These are phyloP conservation scores for Citrus mangshanensis DNA, from an alignment of 345 rosid genomes.

Conservation along the genomic window DNA sequence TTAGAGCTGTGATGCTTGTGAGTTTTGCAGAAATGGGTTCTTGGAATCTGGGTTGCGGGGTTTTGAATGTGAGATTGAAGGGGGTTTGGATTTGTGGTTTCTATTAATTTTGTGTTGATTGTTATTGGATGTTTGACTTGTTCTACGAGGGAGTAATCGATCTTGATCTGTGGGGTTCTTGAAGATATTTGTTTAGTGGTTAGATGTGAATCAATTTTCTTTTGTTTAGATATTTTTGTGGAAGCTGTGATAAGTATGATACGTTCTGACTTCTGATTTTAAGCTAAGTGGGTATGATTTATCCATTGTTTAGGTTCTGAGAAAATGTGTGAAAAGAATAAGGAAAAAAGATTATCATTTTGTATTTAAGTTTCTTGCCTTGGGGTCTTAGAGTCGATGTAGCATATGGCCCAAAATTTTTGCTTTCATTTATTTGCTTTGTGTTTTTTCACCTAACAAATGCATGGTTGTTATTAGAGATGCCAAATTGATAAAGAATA, in stretches of 20 bases:
- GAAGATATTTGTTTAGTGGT: background rate
- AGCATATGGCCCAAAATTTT: background rate
- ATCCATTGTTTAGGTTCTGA: background rate
- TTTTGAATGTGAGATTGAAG: background rate
- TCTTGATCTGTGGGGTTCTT: slow-evolving; percentile 20
- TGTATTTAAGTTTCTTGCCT: background rate
- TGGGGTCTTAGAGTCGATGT: background rate
- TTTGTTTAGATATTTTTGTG: background rate
- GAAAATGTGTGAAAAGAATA: slow-evolving; percentile 1
- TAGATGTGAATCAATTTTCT: background rate
- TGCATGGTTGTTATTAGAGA: slow-evolving; percentile 4
- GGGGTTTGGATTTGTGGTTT: background rate
- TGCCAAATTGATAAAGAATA: background rate
- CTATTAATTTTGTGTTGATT: background rate
- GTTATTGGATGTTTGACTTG: background rate
- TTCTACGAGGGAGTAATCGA: background rate
- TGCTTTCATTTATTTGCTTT: background rate
- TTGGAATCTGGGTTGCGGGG: background rate
- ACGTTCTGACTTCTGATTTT: background rate
- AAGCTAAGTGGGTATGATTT: background rate
- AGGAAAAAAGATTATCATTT: background rate
- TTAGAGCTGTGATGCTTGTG: background rate
- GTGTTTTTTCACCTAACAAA: background rate
- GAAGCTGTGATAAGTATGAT: background rate
- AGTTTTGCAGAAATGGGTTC: slow-evolving; percentile 4